Evolutionary conservation across 2,329 filamentous ascomycete genomes (phyloP), one percentile per base, ranked within the genome.

Genomic region (Aspergillus quadrilineatus): DNA sequence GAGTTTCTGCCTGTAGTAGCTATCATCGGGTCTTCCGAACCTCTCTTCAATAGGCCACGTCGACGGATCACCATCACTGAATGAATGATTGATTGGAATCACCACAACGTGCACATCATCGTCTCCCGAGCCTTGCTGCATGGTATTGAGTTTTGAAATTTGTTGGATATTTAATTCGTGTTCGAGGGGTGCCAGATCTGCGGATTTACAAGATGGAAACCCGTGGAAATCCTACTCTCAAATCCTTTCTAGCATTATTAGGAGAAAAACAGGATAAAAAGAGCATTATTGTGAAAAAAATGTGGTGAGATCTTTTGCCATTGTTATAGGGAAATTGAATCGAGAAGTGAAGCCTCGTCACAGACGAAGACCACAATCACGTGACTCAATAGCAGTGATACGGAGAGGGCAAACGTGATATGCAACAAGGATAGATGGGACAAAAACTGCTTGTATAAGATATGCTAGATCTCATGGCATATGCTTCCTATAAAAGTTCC

Each of bases 1-100:
- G 6, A 84, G 65, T 50, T 78, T 79, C 29, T 76, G 71, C 0
- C 81, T 71, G 63, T 83, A 83, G 1, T 72, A 59, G 1, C 63
- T 70, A 15, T 80, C 77, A 45, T 79, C 68, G 1, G 74, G 64
- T 22, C 69, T 60, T 3, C 67, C 64, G 54, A 74, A 76, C 2
- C 65, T 62, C n/a, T 66, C 58, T 15, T 64, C 61, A 9, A 59
- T 66, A 4, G 77, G 78, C 74, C 75, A 79, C 2, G 63, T 63
- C 3, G 57, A 54, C 32, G 57, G 46, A 4, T 70, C 63, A 0
- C 77, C 77, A 69, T 79, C 77, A 48, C 70, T 77, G 45, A 72
- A 66, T 12, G 61, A 58, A 12, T 63, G 60, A 28, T 74, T 62
- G 29, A 75, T 67, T 4, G 73, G 67, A n/a, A 75, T 62, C 7